These are phyloP conservation scores for Colletotrichum tanaceti DNA, from an alignment of 2,329 filamentous ascomycete genomes.

Conservation along the genomic window DNA sequence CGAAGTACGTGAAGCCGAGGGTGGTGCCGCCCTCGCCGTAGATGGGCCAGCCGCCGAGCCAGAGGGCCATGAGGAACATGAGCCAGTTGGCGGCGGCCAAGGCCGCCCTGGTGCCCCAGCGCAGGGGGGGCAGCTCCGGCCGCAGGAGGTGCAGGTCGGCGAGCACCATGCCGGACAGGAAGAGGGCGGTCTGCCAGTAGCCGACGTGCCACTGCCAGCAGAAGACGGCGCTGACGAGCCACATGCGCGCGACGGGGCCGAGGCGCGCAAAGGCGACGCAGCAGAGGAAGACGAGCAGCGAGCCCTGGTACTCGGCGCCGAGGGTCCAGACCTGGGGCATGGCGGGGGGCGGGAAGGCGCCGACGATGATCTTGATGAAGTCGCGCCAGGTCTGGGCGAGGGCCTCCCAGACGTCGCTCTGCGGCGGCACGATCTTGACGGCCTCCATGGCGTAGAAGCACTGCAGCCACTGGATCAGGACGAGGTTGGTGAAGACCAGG, in stretches of 20 bases:
- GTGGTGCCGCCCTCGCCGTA: not conserved
- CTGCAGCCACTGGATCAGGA: slow-evolving; percentile 61
- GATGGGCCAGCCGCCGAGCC: not conserved
- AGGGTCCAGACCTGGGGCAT: slow-evolving; percentile 73
- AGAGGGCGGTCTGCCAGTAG: slow-evolving; percentile 25
- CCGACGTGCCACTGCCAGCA: slow-evolving; percentile 52
- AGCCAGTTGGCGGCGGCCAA: not conserved
- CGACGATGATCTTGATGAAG: slow-evolving; percentile 57
- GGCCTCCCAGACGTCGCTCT: slow-evolving; percentile 43
- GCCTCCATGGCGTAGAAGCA: slow-evolving; percentile 55
- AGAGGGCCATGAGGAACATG: not conserved
- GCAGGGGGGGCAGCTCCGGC: not conserved
- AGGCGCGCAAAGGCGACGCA: slow-evolving; percentile 62
- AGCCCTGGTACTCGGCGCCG: slow-evolving; percentile 69
- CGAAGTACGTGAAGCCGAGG: not conserved
- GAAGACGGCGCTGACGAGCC: slow-evolving; percentile 54
- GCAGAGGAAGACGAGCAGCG: slow-evolving; percentile 67
- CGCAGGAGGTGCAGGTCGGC: not conserved
- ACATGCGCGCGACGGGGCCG: slow-evolving; percentile 54
- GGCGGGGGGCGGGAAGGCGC: slow-evolving; percentile 50
- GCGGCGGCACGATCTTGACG: slow-evolving; percentile 40
- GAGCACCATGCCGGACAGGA: slow-evolving; percentile 20
- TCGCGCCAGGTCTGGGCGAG: slow-evolving; percentile 62
- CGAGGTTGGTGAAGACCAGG: slow-evolving; percentile 34
- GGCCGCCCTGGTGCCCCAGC: not conserved